Evolutionary conservation across 306 rosid species (phyloP).

Genomic region (Psophocarpus tetragonolobus): DNA sequence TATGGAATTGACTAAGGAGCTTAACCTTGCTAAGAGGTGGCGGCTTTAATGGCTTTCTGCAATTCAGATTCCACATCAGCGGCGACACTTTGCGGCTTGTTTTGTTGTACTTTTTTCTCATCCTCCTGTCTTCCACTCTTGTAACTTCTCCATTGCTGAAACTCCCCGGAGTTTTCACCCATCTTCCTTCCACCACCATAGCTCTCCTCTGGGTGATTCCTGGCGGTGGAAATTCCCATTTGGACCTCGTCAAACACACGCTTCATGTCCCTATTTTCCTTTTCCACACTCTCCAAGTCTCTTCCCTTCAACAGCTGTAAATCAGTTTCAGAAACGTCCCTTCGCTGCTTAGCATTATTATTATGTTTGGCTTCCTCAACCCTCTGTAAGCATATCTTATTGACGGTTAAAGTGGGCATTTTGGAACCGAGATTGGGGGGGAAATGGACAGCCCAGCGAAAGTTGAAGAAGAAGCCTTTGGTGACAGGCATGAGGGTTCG

Average conservation of each 20-base stretch:
- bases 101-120: constrained; percentile 41
- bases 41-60: constrained; percentile 85
- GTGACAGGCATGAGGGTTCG: constrained; percentile 62
- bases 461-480: constrained; percentile 48
- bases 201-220: constrained; percentile 16
- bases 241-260: constrained; percentile 55
- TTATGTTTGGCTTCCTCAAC: constrained; percentile 47
- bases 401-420: constrained; percentile 62
- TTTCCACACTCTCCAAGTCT: constrained; percentile 68
- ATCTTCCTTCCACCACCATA: constrained; percentile 27
- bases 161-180: constrained; percentile 42
- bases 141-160: constrained; percentile 58
- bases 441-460: constrained; percentile 69
- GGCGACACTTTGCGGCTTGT: constrained; percentile 40
- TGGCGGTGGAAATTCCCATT: constrained; percentile 36
- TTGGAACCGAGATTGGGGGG: constrained; percentile 45
- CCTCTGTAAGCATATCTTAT: constrained; percentile 75
- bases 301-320: constrained; percentile 60
- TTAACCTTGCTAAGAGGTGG: constrained; percentile 53
- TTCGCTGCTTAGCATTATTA: background rate
- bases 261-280: constrained; percentile 77
- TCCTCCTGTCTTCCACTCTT: constrained; percentile 54
- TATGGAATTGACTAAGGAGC: constrained; percentile 30
- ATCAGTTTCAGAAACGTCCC: constrained; percentile 38
- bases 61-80: constrained; percentile 77